A percentile compares a stretch with the other conserved stretches of the same genome.
phyloP scores from a whole-genome alignment of 305 asterid genomes.

The Fraxinus platypoda region DNA sequence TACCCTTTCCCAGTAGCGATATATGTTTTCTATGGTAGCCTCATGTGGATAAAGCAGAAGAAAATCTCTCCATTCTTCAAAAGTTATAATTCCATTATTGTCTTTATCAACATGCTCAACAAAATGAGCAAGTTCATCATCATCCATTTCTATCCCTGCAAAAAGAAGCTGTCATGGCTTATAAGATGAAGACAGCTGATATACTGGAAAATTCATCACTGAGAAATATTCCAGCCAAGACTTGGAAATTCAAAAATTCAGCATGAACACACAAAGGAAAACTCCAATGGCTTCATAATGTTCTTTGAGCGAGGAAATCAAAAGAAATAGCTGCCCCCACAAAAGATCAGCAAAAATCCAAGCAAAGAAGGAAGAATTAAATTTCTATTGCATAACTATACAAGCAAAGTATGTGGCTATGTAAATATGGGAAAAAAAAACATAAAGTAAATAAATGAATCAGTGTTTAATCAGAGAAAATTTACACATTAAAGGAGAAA shows the following conservation, averaged over 20 bases:
- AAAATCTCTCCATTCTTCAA: slow-evolving; percentile 98
- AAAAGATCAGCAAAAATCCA: neutral
- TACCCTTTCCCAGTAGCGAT: slow-evolving; percentile 86
- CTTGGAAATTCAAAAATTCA: neutral
- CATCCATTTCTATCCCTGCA: slow-evolving; percentile 91
- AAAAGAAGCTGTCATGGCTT: slow-evolving; percentile 66
- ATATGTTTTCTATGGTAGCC: slow-evolving; percentile 88
- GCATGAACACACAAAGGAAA: neutral
- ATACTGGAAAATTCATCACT: slow-evolving; percentile 14
- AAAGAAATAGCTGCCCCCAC: slow-evolving; percentile 4
- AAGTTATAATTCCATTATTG: slow-evolving; percentile 90
- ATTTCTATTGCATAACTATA: neutral
- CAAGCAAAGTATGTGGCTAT: neutral
- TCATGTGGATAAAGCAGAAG: slow-evolving; percentile 93
- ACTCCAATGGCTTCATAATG: neutral
- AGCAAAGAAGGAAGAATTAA: neutral
- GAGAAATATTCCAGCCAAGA: slow-evolving; percentile 2
- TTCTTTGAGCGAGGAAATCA: neutral
- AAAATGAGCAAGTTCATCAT: slow-evolving; percentile 90
- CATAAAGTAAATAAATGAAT: neutral
- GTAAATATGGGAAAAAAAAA: neutral
- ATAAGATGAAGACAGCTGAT: slow-evolving; percentile 50
- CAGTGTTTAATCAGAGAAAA: neutral
- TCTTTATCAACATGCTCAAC: slow-evolving; percentile 97
- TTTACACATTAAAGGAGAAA: neutral